A percentile compares a stretch with the other conserved stretches of the same genome.
Conservation (phyloP, 2,329 filamentous ascomycete genomes). For the Alternaria triticimaculans region DNA sequence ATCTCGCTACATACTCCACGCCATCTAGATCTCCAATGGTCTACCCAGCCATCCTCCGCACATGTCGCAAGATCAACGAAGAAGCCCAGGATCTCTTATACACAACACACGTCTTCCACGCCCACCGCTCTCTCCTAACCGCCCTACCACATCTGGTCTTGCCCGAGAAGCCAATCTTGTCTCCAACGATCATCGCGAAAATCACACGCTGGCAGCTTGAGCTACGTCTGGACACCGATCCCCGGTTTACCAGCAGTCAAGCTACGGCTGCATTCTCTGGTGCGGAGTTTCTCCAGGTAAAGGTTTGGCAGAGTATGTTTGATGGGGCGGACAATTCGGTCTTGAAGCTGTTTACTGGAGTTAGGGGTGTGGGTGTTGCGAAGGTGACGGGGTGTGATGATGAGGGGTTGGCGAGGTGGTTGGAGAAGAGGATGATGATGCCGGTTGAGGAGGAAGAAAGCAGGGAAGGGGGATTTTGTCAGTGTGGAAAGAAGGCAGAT, state of each 20-base stretch:
- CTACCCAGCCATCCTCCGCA: conserved; percentile 50
- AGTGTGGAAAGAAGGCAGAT: conserved; percentile 21
- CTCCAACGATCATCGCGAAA: conserved; percentile 35
- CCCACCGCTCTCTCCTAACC: conserved; percentile 56
- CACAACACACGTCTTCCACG: conserved; percentile 57
- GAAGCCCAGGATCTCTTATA: conserved; percentile 58
- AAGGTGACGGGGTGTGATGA: conserved; percentile 53
- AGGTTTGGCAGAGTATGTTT: conserved; percentile 55
- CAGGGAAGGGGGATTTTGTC: conserved; percentile 36
- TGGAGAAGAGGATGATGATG: conserved; percentile 55
- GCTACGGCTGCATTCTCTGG: conserved; percentile 54
- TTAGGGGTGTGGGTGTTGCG: conserved; percentile 55
- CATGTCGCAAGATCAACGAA: conserved; percentile 49
- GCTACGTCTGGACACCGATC: conserved; percentile 58
- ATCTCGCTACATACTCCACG: conserved; percentile 11
- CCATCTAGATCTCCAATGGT: conserved; percentile 27
- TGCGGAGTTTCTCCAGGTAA: conserved; percentile 56
- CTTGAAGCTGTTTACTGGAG: conserved; percentile 54
- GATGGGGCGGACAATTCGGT: conserved; percentile 50
- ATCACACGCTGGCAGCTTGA: conserved; percentile 56
- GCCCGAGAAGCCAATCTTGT: conserved; percentile 47
- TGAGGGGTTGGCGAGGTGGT: conserved; percentile 51
- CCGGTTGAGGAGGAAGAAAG: conserved; percentile 26
- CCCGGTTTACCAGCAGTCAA: conserved; percentile 51
- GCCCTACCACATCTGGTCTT: conserved; percentile 52